Evolutionary conservation across 2,329 filamentous ascomycete genomes (phyloP), one percentile per base, ranked within the genome.

Genomic region (Saccharata proteae): DNA sequence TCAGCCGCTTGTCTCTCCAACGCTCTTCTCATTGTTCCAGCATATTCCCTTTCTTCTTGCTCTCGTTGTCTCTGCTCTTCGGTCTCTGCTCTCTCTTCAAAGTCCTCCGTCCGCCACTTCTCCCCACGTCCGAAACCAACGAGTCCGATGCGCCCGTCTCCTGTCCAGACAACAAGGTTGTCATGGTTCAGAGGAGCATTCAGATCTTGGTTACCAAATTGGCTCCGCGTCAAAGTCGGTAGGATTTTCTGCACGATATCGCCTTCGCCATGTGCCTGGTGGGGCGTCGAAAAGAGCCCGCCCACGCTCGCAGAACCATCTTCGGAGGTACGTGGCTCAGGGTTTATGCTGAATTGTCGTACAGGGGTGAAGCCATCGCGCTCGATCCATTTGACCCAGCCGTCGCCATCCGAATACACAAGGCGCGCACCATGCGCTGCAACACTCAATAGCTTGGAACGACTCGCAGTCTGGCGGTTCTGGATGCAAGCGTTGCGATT

Each of bases 301-400:
- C 29, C 83, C 36, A 90, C 77, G 42, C 90, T 84, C 32, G 73
- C 78, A 16, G 51, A 49, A 0, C 46, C 51, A 1, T 45, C 41
- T 42, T 37, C 7, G 40, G 25, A 9, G 27, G 22, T 19, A 19
- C 14, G n/a, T 14, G 26, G 11, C 6, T 34, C 36, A 8, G 60
- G 55, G 36, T 74, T 75, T 47, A 77, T 65, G 40, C 74, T 74
- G 51, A 68, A 67, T 1, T 59, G 58, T 10, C 71, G 59, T 4
- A 75, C 62, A 16, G 65, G 57, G 6, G 62, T 62, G 21, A 57
- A 60, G 1, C 81, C 85, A 47, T 94, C 84, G 20, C 86, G 68
- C 55, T 96, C 88, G 26, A 92, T 74, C 86, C 88, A 96, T 51
- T 84, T 88, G 40, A 96, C 55, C 30, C 78, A 74, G 0, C 88